Evolutionary conservation across 1,284 basidiomycete genomes (phyloP).

Genomic region (Ceratobasidium sp.): DNA sequence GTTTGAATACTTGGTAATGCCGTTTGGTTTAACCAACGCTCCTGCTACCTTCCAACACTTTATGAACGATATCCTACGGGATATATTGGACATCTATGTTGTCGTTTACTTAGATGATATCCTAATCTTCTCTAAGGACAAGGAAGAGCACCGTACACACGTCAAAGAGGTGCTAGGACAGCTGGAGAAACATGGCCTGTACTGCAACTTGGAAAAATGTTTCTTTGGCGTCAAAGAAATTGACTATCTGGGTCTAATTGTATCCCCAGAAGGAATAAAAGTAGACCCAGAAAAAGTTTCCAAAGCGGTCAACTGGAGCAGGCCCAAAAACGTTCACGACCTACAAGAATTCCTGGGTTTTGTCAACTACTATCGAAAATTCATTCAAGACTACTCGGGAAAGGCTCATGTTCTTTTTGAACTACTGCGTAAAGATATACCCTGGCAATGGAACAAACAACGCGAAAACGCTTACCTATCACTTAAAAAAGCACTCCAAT

Average conservation of each 20-base stretch:
- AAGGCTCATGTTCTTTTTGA: slow-evolving; percentile 48
- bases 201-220: slow-evolving; percentile 49
- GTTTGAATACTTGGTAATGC: slow-evolving; percentile 39
- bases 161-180: slow-evolving; percentile 47
- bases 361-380: too few species aligned
- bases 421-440: background rate
- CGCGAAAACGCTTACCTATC: background rate
- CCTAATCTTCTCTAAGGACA: slow-evolving; percentile 53
- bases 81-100: slow-evolving; percentile 20
- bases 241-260: slow-evolving; percentile 53
- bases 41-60: slow-evolving; percentile 34
- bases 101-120: slow-evolving; percentile 46
- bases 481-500: background rate
- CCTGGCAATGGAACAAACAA: background rate
- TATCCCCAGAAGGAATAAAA: slow-evolving; percentile 42
- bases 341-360: too few species aligned
- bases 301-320: slow-evolving; percentile 48
- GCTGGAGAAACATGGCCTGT: slow-evolving; percentile 42
- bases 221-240: slow-evolving; percentile 46
- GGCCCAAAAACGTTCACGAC: too few species aligned
- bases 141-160: slow-evolving; percentile 52
- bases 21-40: slow-evolving; percentile 30
- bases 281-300: slow-evolving; percentile 51
- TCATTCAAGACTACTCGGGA: slow-evolving; percentile 50
- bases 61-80: slow-evolving; percentile 37